These are phyloP conservation scores for Fusarium sp. DNA, from an alignment of 2,329 filamentous ascomycete genomes.

Conservation along the genomic window DNA sequence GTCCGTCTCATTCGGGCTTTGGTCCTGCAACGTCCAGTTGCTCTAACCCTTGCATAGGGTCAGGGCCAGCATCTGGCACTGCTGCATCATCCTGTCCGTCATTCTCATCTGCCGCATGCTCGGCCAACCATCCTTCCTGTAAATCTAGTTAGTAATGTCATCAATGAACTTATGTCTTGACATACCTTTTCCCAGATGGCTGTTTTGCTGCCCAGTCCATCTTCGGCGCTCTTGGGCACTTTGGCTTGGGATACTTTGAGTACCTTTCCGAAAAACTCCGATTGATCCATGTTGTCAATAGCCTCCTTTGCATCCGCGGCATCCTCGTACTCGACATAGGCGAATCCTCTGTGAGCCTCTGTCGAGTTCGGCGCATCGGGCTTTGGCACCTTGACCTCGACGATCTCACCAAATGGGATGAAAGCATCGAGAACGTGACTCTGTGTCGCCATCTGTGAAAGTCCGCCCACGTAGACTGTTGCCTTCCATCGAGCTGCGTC, in stretches of 20 bases:
- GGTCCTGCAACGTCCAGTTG: conserved; percentile 95
- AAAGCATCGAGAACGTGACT: conserved; percentile 90
- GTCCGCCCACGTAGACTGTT: conserved; percentile 92
- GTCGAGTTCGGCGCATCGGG: conserved; percentile 84
- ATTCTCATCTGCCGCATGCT: conserved; percentile 84
- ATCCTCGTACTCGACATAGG: conserved; percentile 95
- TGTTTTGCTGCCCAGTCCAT: conserved; percentile 91
- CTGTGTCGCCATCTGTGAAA: conserved; percentile 83
- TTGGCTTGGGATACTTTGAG: conserved; percentile 95
- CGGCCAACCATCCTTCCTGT: conserved; percentile 93
- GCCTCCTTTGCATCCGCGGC: conserved; percentile 90
- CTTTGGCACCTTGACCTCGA: conserved; percentile 91
- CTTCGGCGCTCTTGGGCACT: conserved; percentile 87
- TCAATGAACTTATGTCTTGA: conserved; percentile 23
- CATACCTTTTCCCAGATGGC: conserved; percentile 97
- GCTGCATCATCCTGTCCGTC: conserved; percentile 64
- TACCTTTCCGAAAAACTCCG: conserved; percentile 91
- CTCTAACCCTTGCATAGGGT: conserved; percentile 97
- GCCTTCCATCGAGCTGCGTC: conserved; percentile 88
- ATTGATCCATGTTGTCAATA: conserved; percentile 99
- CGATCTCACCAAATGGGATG: conserved; percentile 95
- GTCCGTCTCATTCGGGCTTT: conserved; percentile 72
- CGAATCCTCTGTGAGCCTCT: conserved; percentile 91
- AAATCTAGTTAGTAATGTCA: conserved; percentile 16
- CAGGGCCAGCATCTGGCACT: conserved; percentile 70